These are phyloP conservation scores for Neofusicoccum parvum DNA, from an alignment of 2,329 filamentous ascomycete species.

Conservation along the genomic window DNA sequence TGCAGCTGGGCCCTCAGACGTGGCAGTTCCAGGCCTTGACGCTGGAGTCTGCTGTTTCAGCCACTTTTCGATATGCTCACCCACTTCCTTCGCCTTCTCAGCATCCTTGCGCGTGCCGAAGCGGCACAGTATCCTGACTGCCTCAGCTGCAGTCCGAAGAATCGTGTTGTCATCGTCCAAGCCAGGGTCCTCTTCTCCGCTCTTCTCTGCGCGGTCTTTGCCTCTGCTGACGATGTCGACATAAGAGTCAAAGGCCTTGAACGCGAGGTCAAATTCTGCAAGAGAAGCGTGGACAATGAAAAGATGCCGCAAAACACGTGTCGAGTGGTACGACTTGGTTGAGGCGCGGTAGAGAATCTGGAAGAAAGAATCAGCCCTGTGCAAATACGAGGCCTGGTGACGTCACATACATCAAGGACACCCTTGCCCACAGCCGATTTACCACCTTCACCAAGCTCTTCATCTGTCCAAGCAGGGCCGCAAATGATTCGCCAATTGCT, in stretches of 20 bases:
- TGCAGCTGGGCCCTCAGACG: conserved; percentile 25
- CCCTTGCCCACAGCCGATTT: conserved; percentile 73
- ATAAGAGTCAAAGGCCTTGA: conserved; percentile 91
- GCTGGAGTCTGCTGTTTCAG: conserved; percentile 59
- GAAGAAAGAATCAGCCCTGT: conserved; percentile 19
- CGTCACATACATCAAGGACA: conserved; percentile 66
- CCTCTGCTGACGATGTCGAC: conserved; percentile 83
- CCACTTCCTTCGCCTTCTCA: conserved; percentile 75
- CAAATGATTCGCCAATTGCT: conserved; percentile 84
- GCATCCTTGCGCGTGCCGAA: conserved; percentile 76
- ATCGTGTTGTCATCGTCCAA: conserved; percentile 79
- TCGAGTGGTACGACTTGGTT: conserved; percentile 94
- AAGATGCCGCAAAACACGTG: conserved; percentile 79
- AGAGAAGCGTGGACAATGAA: conserved; percentile 86
- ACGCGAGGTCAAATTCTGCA: conserved; percentile 88
- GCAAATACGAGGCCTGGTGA: too few relatives aligned
- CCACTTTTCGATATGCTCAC: conserved; percentile 72
- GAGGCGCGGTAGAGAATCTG: conserved; percentile 86
- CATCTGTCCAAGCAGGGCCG: conserved; percentile 76
- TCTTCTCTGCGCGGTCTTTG: conserved; percentile 80
- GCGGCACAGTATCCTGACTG: conserved; percentile 77
- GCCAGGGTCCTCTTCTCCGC: conserved; percentile 65
- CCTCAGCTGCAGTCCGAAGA: conserved; percentile 76
- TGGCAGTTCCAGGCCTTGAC: conserved; percentile 30
- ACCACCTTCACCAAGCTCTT: conserved; percentile 79